Conservation (phyloP, 2,329 filamentous ascomycete genomes). For the Verticillium zaregamsianum region DNA sequence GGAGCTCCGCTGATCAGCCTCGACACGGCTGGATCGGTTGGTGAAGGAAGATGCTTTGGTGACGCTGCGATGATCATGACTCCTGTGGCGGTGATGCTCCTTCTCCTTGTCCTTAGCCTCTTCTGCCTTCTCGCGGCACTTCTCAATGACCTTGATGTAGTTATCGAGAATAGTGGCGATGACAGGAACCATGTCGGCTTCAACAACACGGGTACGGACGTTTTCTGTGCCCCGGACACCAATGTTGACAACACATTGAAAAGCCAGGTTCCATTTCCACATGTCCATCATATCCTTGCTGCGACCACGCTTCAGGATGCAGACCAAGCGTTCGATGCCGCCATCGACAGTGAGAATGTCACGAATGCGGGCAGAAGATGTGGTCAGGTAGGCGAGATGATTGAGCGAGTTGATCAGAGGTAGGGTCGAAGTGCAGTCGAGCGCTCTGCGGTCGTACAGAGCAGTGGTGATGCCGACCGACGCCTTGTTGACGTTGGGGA, state of each 20-base stretch:
- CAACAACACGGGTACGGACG: conserved; percentile 90
- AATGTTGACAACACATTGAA: conserved; percentile 98
- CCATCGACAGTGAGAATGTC: conserved; percentile 99
- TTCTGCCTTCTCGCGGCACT: conserved; percentile 81
- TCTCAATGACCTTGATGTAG: conserved; percentile 95
- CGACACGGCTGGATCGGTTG: conserved; percentile 47
- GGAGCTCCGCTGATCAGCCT: conserved; percentile 57
- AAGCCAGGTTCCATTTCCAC: conserved; percentile 99
- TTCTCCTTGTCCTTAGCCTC: conserved; percentile 71
- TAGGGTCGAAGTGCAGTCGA: conserved; percentile 96
- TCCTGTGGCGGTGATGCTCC: conserved; percentile 44
- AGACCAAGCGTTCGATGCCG: conserved; percentile 92
- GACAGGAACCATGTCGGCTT: conserved; percentile 98
- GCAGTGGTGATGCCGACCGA: conserved; percentile 98
- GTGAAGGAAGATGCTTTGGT: conserved; percentile 50
- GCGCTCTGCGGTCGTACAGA: conserved; percentile 92
- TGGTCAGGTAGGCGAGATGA: conserved; percentile 96
- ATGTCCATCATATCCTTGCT: conserved; percentile 99
- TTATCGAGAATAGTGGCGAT: conserved; percentile 98
- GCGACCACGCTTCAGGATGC: conserved; percentile 94
- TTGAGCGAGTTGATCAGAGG: conserved; percentile 98
- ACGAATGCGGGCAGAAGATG: conserved; percentile 92
- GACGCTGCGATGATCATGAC: conserved; percentile 43
- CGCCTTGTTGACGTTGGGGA: conserved; percentile 98
- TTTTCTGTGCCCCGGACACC: conserved; percentile 92